Base-by-base conservation (phyloP, 768 basidiomycete genomes). In the Mycena alexandri region DNA sequence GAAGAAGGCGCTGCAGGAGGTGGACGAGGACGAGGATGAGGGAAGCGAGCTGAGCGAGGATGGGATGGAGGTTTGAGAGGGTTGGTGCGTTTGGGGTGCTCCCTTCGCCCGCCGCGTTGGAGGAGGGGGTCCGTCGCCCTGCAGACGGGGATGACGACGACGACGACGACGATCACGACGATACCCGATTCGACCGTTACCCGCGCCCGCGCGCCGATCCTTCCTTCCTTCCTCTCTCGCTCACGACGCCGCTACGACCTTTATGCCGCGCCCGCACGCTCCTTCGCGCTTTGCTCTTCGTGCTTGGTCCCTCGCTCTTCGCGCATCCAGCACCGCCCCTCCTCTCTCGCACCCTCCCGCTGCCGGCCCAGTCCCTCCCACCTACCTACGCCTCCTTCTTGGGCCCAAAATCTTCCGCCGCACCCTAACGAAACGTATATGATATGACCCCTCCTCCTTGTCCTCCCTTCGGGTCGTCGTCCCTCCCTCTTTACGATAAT, bases 21-120 rank as follows among this genome's bases (percentile, higher is more conserved):
- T 59, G 58, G 64, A 61, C 6, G 61, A 63, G 36, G 69, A 67
- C 21, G 68, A 58, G 34, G 63, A 59, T 3, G 69, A 67, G 29
- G 67, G 36, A 51, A 71, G 69, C 53, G 69, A 71, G 46, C 10
- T 63, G 56, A 67, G 65, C 44, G 69, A 71, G 64, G 65, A 65
- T 52, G 69, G 69, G 57, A 71, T 71, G 69, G 69, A 71, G 11
- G 69, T 67, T 1, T 71, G 57, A 67, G 48, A 0, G 48, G 4
- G 46, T 19, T n/a, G 11, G 55, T 38, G 10, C 38, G 2, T 14
- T 38, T 14, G 14, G 14, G 11, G 38, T 9, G 38, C 38, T 38
- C 14, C 38, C 38, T 10, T 11, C 38, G 14, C 11, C 38, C 14
- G 38, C 38, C 38, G 34, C n/a, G n/a, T n/a, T 36, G 50, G 25